Evolutionary conservation across 106 monocot genomes (phyloP).

Genomic region (Platanthera zijinensis): DNA sequence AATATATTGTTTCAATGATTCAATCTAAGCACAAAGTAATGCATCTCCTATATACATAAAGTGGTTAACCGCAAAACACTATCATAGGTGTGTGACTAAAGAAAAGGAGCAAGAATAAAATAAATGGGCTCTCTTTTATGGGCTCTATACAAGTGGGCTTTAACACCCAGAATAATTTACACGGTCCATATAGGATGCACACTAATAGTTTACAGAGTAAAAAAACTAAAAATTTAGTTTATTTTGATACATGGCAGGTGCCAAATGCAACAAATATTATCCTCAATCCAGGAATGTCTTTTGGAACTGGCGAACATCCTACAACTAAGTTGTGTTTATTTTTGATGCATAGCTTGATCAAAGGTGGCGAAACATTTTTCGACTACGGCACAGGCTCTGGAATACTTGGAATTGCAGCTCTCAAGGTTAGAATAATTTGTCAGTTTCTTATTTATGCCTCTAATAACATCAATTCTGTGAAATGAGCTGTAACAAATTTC

Average conservation of each 20-base stretch:
- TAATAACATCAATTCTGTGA: neutral
- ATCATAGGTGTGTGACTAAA: no score
- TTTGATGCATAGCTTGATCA: constrained; percentile 43
- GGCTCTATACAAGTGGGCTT: no score
- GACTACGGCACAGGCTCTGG: constrained; percentile 98
- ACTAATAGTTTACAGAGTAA: no score
- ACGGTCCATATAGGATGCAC: no score
- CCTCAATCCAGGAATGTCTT: constrained; percentile 86
- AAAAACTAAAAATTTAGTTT: neutral
- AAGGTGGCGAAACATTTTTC: constrained; percentile 69
- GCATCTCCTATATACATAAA: no score
- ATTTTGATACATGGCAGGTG: constrained; percentile 39
- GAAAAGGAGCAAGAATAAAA: no score
- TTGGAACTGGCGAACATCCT: constrained; percentile 93
- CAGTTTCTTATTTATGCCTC: neutral
- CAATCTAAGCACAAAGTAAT: no score
- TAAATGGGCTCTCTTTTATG: no score
- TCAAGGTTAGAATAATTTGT: constrained; percentile 47
- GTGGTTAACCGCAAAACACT: no score
- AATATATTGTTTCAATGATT: no score
- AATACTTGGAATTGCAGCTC: constrained; percentile 77
- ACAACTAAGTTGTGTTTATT: constrained; percentile 88
- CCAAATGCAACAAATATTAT: constrained; percentile 66
- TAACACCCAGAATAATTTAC: no score
- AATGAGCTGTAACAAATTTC: no score